Evolutionary conservation across 2,329 filamentous ascomycete genomes (phyloP).

Genomic region (Graphilbum sp.): DNA sequence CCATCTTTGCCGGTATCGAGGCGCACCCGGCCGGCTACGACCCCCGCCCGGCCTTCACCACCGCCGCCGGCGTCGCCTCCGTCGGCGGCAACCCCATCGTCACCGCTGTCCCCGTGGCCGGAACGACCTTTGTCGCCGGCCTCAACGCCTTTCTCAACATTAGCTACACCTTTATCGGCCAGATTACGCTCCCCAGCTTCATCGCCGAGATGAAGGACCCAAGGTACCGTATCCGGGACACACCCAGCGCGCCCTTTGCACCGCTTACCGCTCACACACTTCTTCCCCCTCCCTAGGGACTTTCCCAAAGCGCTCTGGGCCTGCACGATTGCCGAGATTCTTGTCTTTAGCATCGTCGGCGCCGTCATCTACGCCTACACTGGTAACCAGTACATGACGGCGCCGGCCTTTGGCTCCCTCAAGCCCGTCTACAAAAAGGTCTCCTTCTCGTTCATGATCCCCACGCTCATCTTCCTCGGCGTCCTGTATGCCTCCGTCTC

Average conservation of each 20-base stretch:
- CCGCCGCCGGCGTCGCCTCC: slow-evolving; percentile 13
- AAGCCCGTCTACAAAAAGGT: slow-evolving; percentile 71
- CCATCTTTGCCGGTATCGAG: slow-evolving; percentile 67
- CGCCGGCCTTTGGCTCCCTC: slow-evolving; percentile 76
- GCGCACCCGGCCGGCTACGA: slow-evolving; percentile 53
- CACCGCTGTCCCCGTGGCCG: slow-evolving; percentile 46
- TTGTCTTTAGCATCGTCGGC: slow-evolving; percentile 74
- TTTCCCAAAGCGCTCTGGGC: slow-evolving; percentile 89
- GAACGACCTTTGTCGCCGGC: slow-evolving; percentile 65
- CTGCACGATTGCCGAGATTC: slow-evolving; percentile 74
- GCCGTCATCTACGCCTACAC: slow-evolving; percentile 73
- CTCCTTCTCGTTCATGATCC: slow-evolving; percentile 88
- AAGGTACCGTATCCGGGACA: too few relatives aligned
- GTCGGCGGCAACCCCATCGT: slow-evolving; percentile 47
- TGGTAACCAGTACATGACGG: slow-evolving; percentile 75
- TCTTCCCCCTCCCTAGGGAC: too few relatives aligned
- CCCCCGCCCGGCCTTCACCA: slow-evolving; percentile 22
- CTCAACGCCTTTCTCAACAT: slow-evolving; percentile 91
- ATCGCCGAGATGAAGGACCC: slow-evolving; percentile 81
- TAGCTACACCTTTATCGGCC: slow-evolving; percentile 88
- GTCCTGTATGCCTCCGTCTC: slow-evolving; percentile 84
- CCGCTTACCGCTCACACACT: too few relatives aligned
- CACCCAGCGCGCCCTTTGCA: too few relatives aligned
- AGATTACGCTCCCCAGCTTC: slow-evolving; percentile 86
- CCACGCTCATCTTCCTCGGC: slow-evolving; percentile 81